Evolutionary conservation across 2,329 filamentous ascomycete species (phyloP).

Genomic region (Lachnellula subtilissima): DNA sequence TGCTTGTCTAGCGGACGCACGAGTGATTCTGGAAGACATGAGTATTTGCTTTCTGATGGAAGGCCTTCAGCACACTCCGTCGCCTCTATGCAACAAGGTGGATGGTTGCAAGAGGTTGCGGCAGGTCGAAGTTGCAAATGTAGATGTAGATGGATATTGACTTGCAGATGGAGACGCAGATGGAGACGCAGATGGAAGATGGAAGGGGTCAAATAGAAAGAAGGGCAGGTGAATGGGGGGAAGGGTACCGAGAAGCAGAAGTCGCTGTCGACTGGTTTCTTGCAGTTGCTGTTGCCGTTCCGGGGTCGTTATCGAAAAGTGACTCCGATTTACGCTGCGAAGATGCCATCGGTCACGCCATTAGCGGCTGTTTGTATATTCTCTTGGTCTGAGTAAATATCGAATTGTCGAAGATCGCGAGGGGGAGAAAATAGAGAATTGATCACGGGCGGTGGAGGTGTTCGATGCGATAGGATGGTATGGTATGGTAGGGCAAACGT

Average conservation of each 20-base stretch:
- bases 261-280: constrained; percentile 9
- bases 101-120: constrained; percentile 12
- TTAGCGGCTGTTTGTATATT: constrained; percentile 1
- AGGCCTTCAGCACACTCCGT: constrained; percentile 7
- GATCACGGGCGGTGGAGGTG: not conserved
- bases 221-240: constrained; percentile 12
- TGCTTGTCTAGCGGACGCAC: constrained; percentile 88
- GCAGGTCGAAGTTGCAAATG: constrained; percentile 2
- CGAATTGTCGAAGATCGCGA: not conserved
- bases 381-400: not conserved
- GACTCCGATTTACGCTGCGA: constrained; percentile 13
- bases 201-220: constrained; percentile 3
- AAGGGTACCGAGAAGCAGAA: constrained; percentile 19
- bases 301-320: constrained; percentile 13
- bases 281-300: constrained; percentile 4
- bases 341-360: constrained; percentile 15
- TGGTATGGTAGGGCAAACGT: not conserved
- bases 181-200: not conserved
- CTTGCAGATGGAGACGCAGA: not conserved
- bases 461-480: not conserved
- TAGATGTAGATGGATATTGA: constrained; percentile 4
- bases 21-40: constrained; percentile 96
- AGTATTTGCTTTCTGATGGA: constrained; percentile 44
- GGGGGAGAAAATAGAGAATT: not conserved
- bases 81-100: constrained; percentile 17